Evolutionary conservation across 345 rosid genomes (phyloP).

Genomic region (Zanthoxylum bungeanum): DNA sequence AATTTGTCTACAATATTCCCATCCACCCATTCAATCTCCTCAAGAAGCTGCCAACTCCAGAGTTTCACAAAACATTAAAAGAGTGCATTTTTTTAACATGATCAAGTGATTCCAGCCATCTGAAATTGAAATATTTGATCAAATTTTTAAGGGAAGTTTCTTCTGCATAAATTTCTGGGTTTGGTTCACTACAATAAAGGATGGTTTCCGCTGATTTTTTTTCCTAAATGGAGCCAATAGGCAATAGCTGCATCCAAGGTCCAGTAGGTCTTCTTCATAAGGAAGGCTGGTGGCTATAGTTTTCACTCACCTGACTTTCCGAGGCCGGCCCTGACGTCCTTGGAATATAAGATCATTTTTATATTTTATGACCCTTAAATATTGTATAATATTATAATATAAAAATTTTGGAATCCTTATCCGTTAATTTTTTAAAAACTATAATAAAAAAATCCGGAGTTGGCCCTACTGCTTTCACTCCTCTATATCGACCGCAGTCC

Average conservation of each 20-base stretch:
- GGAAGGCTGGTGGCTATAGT: constrained; percentile 56
- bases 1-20: constrained; percentile 1
- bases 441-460: too few relatives aligned
- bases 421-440: too few relatives aligned
- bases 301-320: constrained; percentile 47
- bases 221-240: constrained; percentile 41
- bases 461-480: constrained; percentile 77
- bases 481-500: constrained; percentile 51
- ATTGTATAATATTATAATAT: too few relatives aligned
- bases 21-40: constrained; percentile 20
- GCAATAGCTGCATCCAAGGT: constrained; percentile 17
- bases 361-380: too few relatives aligned
- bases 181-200: background rate
- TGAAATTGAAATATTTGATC: background rate
- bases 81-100: background rate
- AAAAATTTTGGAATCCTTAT: too few relatives aligned
- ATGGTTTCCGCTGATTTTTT: background rate
- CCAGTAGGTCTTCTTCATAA: constrained; percentile 34
- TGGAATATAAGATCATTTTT: too few relatives aligned
- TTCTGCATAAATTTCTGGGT: background rate
- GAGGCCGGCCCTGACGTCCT: too few relatives aligned
- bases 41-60: constrained; percentile 11
- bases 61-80: background rate
- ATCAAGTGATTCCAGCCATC: constrained; percentile 4
- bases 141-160: too few relatives aligned